Base-by-base conservation (phyloP, 2,329 filamentous ascomycete species). In the Rhexocercosporidium sp. region DNA sequence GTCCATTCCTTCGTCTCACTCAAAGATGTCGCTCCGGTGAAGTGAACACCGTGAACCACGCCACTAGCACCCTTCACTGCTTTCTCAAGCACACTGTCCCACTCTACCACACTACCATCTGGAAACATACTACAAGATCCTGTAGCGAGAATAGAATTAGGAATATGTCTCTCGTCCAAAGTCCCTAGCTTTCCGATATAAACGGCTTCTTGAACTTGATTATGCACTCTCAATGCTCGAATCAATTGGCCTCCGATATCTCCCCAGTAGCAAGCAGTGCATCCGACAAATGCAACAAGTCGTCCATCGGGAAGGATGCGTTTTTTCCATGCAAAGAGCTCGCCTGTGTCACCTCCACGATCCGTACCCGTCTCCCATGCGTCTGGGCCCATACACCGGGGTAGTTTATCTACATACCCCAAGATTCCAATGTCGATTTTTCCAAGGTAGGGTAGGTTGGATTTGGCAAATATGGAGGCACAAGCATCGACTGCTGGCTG, bases 261-360 rank as follows among this genome's bases (percentile, higher is more conserved):
- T 27, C 66, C 68, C 68, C 66, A 70, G 44, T 62, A 70, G 34
- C 68, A 49, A 9, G 67, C 53, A 16, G 66, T 64, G 47, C 68
- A 70, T n/a, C 68, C 68, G 49, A 69, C n/a, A 14, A 70, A 70
- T 46, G 68, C 66, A 18, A 70, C 59, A 27, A 57, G 25, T 39
- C 60, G 34, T 27, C 68, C 68, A 22, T 57, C 37, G n/a, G 34
- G 51, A 49, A 62, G 59, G 5, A 47, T 37, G n/a, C 37, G 47
- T 14, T 59, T 70, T 51, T 69, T 66, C 66, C 66, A 70, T 8
- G 66, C 60, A 53, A 70, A 70, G 20, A 69, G 66, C 14, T 59
- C 47, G 16, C 62, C 59, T 12, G 29, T 60, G n/a, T 44, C 39
- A 8, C 29, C 37, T 37, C 22, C 64, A 18, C 20, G 37, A 11